These are phyloP conservation scores for Talaromyces albobiverticillius DNA, from an alignment of 2,329 filamentous ascomycete genomes.

Conservation along the genomic window DNA sequence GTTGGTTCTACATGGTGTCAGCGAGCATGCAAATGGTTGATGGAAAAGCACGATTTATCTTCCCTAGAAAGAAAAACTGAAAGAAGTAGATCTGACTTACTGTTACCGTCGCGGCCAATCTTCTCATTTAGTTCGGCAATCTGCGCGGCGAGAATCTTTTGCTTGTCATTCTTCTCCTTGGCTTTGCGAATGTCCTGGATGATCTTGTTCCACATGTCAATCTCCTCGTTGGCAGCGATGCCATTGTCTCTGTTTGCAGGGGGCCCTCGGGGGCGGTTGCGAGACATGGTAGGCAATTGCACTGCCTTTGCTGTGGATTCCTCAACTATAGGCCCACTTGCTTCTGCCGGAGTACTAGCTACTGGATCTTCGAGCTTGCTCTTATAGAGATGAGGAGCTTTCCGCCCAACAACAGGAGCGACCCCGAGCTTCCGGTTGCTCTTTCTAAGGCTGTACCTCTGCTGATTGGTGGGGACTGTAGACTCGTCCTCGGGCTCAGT, in stretches of 20 bases:
- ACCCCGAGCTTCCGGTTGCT: slow-evolving; percentile 23
- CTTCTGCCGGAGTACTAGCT: neutral
- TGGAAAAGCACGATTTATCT: no score
- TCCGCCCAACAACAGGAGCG: slow-evolving; percentile 26
- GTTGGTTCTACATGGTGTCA: slow-evolving; percentile 28
- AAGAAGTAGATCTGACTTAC: slow-evolving; percentile 29
- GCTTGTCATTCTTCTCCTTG: slow-evolving; percentile 44
- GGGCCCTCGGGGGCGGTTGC: slow-evolving; percentile 39
- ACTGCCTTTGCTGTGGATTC: neutral
- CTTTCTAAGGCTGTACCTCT: slow-evolving; percentile 18
- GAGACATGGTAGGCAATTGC: slow-evolving; percentile 31
- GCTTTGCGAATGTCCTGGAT: slow-evolving; percentile 41
- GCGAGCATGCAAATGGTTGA: neutral
- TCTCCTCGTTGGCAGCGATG: slow-evolving; percentile 43
- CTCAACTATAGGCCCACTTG: neutral
- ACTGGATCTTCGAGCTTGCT: slow-evolving; percentile 8
- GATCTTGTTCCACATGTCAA: slow-evolving; percentile 45
- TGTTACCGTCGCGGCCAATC: slow-evolving; percentile 40
- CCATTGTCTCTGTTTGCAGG: slow-evolving; percentile 40
- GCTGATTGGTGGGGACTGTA: slow-evolving; percentile 5
- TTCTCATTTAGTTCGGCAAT: slow-evolving; percentile 43
- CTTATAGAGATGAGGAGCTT: slow-evolving; percentile 23
- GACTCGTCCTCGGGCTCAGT: neutral
- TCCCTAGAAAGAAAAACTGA: neutral
- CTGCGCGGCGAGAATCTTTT: slow-evolving; percentile 37